Conservation (phyloP, 1,284 basidiomycete species). For the Ustilago bromivora region DNA sequence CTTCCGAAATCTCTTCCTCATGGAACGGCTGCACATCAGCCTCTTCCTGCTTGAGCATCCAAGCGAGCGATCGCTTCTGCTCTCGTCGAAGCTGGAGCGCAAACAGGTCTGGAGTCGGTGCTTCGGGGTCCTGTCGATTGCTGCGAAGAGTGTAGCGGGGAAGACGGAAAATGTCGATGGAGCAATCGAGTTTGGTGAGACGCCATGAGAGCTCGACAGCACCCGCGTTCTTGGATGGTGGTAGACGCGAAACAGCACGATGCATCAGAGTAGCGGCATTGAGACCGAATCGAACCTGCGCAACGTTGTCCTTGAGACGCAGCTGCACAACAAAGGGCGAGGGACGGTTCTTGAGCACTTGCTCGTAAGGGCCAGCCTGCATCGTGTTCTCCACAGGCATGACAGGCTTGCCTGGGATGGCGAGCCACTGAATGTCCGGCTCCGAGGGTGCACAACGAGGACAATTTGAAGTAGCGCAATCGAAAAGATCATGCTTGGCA, state of each 20-base stretch:
- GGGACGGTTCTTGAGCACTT: conserved; percentile 86
- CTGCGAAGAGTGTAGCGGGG: conserved; percentile 78
- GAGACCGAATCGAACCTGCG: conserved; percentile 84
- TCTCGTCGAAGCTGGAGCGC: conserved; percentile 77
- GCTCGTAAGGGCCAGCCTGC: conserved; percentile 60
- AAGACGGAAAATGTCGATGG: conserved; percentile 71
- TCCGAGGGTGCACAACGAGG: conserved; percentile 82
- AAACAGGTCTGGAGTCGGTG: conserved; percentile 84
- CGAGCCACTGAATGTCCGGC: conserved; percentile 81
- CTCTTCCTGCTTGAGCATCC: conserved; percentile 88
- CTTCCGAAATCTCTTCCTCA: conserved; percentile 94
- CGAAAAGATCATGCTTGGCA: conserved; percentile 32
- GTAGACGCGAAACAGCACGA: conserved; percentile 84
- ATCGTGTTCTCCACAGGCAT: conserved; percentile 57
- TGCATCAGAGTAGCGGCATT: conserved; percentile 89
- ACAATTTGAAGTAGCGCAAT: conserved; percentile 71
- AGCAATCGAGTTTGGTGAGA: conserved; percentile 81
- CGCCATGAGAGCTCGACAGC: conserved; percentile 77
- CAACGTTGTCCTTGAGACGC: conserved; percentile 76
- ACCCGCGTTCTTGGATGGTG: conserved; percentile 71
- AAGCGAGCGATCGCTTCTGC: conserved; percentile 87
- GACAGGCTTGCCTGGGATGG: conserved; percentile 42
- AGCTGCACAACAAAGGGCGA: conserved; percentile 88
- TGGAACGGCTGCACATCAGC: conserved; percentile 75
- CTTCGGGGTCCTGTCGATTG: conserved; percentile 81